These are phyloP conservation scores for Saitozyma podzolica DNA, from an alignment of 768 basidiomycete genomes.

Conservation along the genomic window DNA sequence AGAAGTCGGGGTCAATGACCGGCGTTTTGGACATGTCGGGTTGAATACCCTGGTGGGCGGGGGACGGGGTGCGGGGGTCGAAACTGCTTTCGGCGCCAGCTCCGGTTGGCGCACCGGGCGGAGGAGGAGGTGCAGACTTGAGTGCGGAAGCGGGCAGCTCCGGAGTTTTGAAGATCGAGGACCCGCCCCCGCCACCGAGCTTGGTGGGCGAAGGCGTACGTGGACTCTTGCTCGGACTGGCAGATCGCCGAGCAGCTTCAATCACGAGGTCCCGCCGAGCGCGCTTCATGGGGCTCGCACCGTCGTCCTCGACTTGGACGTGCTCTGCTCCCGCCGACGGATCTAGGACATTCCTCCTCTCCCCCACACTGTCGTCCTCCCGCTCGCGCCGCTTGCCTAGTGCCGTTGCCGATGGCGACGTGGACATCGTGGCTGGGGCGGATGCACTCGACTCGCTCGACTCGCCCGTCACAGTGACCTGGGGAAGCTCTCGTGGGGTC, in stretches of 20 bases:
- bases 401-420: neutral
- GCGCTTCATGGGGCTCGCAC: no score
- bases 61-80: slow-evolving; percentile 34
- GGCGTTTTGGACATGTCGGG: slow-evolving; percentile 29
- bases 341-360: no score
- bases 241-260: slow-evolving; percentile 3
- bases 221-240: slow-evolving; percentile 8
- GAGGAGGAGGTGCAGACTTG: neutral
- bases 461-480: no score
- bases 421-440: no score
- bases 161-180: slow-evolving; percentile 11
- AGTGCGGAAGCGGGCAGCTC: slow-evolving; percentile 9
- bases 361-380: neutral
- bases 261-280: neutral
- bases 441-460: no score
- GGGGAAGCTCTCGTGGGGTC: no score
- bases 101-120: neutral
- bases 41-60: slow-evolving; percentile 31
- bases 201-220: slow-evolving; percentile 32
- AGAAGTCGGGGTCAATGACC: no score
- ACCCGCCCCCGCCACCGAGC: slow-evolving; percentile 4
- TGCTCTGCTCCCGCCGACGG: no score
- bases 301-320: no score
- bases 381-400: slow-evolving; percentile 12
- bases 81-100: no score